These are phyloP conservation scores for Penicillium egyptiacum DNA, from an alignment of 495 filamentous ascomycete species.

Conservation along the genomic window DNA sequence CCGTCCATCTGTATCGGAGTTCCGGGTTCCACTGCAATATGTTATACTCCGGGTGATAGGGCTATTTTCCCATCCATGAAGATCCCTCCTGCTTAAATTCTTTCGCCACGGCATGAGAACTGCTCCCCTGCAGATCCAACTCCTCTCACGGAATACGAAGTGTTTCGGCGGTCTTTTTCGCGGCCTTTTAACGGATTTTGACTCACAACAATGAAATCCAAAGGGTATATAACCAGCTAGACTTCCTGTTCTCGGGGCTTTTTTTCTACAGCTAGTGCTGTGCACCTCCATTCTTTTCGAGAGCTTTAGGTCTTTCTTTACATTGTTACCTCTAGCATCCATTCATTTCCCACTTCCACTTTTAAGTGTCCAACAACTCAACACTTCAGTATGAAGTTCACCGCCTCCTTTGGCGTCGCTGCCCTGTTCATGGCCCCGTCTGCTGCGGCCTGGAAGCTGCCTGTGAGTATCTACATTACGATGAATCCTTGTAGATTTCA, in stretches of 20 bases:
- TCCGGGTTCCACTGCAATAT: conserved; percentile 1
- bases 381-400: conserved; percentile 36
- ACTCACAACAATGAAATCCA: not conserved
- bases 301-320: conserved; percentile 19
- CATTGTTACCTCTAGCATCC: conserved; percentile 20
- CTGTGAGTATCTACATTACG: conserved; percentile 2
- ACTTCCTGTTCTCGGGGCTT: conserved; percentile 1
- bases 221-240: conserved; percentile 20
- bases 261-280: conserved; percentile 28
- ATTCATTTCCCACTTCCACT: conserved; percentile 18
- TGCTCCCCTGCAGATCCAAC: conserved; percentile 4
- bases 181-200: conserved; percentile 1
- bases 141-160: conserved; percentile 2
- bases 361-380: conserved; percentile 12
- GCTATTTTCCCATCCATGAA: not conserved
- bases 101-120: conserved; percentile 1
- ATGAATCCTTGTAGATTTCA: not conserved
- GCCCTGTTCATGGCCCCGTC: conserved; percentile 28
- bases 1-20: not conserved
- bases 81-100: not conserved
- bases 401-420: conserved; percentile 30
- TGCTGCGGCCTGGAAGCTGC: conserved; percentile 23
- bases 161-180: not conserved
- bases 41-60: not conserved
- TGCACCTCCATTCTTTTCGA: conserved; percentile 28